Conservation (phyloP, 805 yeast genomes). For the Ogataea paraovalis region DNA sequence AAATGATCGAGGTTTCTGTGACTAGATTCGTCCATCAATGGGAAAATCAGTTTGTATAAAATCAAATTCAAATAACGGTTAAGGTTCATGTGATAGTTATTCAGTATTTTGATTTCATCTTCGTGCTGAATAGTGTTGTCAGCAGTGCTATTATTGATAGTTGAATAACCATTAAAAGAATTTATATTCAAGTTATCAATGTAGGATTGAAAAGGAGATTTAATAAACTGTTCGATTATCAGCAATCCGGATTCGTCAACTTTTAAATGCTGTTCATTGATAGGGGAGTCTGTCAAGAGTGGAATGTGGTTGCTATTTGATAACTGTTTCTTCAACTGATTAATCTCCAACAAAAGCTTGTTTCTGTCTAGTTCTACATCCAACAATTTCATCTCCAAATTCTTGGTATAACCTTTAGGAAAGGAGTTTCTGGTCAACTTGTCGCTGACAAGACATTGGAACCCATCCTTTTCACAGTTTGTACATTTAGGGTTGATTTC, state of each 20-base stretch:
- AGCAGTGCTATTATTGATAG: slow-evolving; percentile 3
- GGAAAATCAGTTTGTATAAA: slow-evolving; percentile 31
- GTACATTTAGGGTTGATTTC: slow-evolving; percentile 51
- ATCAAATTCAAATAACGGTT: slow-evolving; percentile 33
- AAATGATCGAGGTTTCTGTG: slow-evolving; percentile 40
- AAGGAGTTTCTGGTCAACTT: slow-evolving; percentile 72
- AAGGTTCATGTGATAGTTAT: slow-evolving; percentile 34
- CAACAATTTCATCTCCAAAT: slow-evolving; percentile 58
- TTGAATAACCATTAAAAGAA: slow-evolving; percentile 30
- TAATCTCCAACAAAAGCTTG: slow-evolving; percentile 34
- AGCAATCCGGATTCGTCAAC: slow-evolving; percentile 21
- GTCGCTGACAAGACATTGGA: slow-evolving; percentile 68
- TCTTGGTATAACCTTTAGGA: slow-evolving; percentile 79
- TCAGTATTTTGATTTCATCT: slow-evolving; percentile 19
- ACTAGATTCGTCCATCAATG: slow-evolving; percentile 22
- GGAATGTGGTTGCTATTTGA: neutral
- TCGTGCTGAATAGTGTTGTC: slow-evolving; percentile 3
- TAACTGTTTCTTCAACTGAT: slow-evolving; percentile 20
- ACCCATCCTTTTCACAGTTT: slow-evolving; percentile 61
- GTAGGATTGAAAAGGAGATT: slow-evolving; percentile 22
- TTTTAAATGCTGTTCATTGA: neutral
- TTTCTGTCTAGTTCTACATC: slow-evolving; percentile 55
- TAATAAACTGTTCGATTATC: slow-evolving; percentile 27
- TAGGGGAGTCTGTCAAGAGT: neutral
- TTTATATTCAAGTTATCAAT: slow-evolving; percentile 21